These are phyloP conservation scores for Ophiostoma ulmi DNA, from an alignment of 2,329 filamentous ascomycete genomes.

Conservation along the genomic window DNA sequence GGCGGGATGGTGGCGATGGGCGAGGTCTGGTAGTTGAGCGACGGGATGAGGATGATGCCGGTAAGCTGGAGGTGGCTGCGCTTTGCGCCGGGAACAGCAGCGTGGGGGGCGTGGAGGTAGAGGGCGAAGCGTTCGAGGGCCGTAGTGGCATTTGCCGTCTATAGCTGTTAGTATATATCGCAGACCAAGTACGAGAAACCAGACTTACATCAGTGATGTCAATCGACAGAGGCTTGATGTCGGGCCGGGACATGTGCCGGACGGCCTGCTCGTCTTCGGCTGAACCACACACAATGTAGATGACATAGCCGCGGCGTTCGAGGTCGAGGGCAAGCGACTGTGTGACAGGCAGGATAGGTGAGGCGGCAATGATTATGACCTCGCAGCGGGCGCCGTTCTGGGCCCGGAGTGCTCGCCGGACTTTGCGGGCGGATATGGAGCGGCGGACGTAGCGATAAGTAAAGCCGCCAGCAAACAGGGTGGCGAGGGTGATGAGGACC, in stretches of 20 bases:
- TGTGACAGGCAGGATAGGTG: conserved; percentile 75
- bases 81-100: conserved; percentile 69
- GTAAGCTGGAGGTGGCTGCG: conserved; percentile 71
- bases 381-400: conserved; percentile 80
- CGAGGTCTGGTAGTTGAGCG: conserved; percentile 71
- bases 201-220: conserved; percentile 64
- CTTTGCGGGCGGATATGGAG: conserved; percentile 56
- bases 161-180: conserved; percentile 33
- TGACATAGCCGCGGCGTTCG: conserved; percentile 85
- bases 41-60: conserved; percentile 78
- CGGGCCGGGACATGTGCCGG: conserved; percentile 67
- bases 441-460: conserved; percentile 49
- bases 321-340: conserved; percentile 79
- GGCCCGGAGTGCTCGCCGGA: conserved; percentile 70
- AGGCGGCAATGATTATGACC: conserved; percentile 84
- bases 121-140: conserved; percentile 67
- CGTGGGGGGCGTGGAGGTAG: conserved; percentile 68
- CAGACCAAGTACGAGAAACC: conserved; percentile 39
- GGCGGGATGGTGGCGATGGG: conserved; percentile 81
- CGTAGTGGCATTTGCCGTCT: conserved; percentile 60
- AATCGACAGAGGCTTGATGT: conserved; percentile 75
- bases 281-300: conserved; percentile 84
- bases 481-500: conserved; percentile 63
- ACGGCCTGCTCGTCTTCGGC: conserved; percentile 78
- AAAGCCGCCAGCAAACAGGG: conserved; percentile 65